Base-by-base conservation (phyloP, 176 grass and related monocot species). In the Coix lacrymajobi region DNA sequence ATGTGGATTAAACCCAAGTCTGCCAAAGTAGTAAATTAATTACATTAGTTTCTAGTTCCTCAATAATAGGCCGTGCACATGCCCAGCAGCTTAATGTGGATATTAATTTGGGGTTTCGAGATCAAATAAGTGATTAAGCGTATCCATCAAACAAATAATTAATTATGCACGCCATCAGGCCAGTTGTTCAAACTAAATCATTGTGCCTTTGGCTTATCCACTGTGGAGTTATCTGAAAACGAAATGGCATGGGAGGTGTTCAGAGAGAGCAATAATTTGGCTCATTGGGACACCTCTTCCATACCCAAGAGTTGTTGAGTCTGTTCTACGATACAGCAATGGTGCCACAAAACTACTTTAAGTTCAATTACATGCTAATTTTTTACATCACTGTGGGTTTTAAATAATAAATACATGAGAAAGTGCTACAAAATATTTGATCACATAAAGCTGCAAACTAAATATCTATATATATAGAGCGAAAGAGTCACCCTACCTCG, bases 131-230 rank as follows among this genome's bases (percentile, higher is more conserved):
- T 66, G 75, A 68, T 84, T 30, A 2, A 67, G 46, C 17, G 10
- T 68, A 8, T 43, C 74, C 37, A 78, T 78, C 74, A 24, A 46
- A 45, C 63, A 78, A 78, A n/a, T n/a, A n/a, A n/a, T n/a, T 78
- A 45, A 57, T 77, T 45, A 70, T 69, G 65, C 38, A 62, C 38
- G 28, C 61, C 64, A 77, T 77, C 24, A 66, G 54, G 31, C 24
- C 48, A 77, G 45, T 16, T 13, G 45, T 57, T 43, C 72, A 4
- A 12, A 69, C 24, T 78, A 45, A 85, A 77, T 78, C 48, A 54
- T 60, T 69, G 25, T 20, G 4, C 64, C 28, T 70, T 78, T 46
- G 24, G 46, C 64, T 78, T 78, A 78, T 61, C 38, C 37, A 85
- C 33, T 70, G 20, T n/a, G 14, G 61, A 62, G 25, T 12, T 37